These are phyloP conservation scores for Phytophthora tentaculata DNA, from an alignment of 352 stramenopile genomes.

Conservation along the genomic window DNA sequence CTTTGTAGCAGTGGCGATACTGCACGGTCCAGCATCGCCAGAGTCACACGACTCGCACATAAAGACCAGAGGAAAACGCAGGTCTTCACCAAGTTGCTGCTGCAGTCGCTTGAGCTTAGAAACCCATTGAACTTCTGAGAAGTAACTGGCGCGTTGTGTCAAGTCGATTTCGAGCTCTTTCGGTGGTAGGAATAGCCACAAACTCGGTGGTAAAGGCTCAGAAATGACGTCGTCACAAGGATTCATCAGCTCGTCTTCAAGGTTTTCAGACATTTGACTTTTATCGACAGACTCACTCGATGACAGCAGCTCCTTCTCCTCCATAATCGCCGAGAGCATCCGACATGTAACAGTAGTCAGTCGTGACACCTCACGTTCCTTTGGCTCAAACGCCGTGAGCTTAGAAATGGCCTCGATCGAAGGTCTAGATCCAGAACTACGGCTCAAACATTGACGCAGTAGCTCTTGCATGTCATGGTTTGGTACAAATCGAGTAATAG, in stretches of 20 bases:
- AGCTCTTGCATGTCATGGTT: slow-evolving; percentile 56
- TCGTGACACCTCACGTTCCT: slow-evolving; percentile 29
- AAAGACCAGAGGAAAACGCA: slow-evolving; percentile 65
- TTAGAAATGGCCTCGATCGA: slow-evolving; percentile 44
- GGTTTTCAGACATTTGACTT: background rate
- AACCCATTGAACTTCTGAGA: slow-evolving; percentile 58
- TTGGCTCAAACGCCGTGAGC: slow-evolving; percentile 44
- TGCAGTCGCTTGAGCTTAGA: slow-evolving; percentile 44
- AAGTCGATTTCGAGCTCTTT: slow-evolving; percentile 42
- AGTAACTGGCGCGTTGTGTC: slow-evolving; percentile 24
- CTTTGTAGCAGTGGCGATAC: slow-evolving; percentile 30
- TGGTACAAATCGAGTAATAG: slow-evolving; percentile 52
- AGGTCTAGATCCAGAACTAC: slow-evolving; percentile 42
- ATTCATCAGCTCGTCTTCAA: background rate
- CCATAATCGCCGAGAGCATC: slow-evolving; percentile 31
- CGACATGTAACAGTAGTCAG: slow-evolving; percentile 16
- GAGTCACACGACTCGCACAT: slow-evolving; percentile 58
- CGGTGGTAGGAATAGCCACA: slow-evolving; percentile 72
- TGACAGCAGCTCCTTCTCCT: slow-evolving; percentile 19
- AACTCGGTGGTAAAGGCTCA: slow-evolving; percentile 52
- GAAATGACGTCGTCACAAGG: slow-evolving; percentile 6
- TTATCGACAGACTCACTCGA: background rate
- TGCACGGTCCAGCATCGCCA: slow-evolving; percentile 30
- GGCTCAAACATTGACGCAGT: slow-evolving; percentile 47
- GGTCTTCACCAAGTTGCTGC: slow-evolving; percentile 39